Base-by-base conservation (phyloP, 2,329 filamentous ascomycete genomes). In the Penicillium oxalicum region DNA sequence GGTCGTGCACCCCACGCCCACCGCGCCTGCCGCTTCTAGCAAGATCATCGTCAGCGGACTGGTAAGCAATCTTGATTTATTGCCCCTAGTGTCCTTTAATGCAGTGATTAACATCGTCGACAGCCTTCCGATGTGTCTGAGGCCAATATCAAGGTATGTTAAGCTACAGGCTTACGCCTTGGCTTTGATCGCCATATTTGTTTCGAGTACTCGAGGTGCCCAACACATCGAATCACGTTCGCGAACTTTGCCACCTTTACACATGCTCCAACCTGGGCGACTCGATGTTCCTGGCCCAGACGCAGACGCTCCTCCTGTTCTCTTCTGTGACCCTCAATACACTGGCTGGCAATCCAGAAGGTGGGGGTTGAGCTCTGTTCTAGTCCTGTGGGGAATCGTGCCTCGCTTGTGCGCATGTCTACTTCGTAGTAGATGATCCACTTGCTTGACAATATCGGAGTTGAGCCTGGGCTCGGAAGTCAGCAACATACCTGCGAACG, bases 101-200 rank as follows among this genome's bases (percentile, higher is more conserved):
- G 42, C 50, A 46, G 28, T 47, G 39, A 54, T 79, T 86, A 76
- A 87, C 72, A 44, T 26, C 7, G 13, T 32, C 29, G 13, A 11
- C 61, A 97, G 89, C 93, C 93, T 71, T 84, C 86, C 78, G 93
- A 98, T 83, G 90, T 98, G 74, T 88, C 84, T 76, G 91, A 97
- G 81, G 78, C 77, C 77, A 88, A 94, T 84, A 94, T 98, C 78
- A 97, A 98, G 93, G 93, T 98, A 98, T 94, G 93, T 98, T 90
- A 87, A 90, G 84, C 79, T 82, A 86, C 78, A 85, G 84, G 84
- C 81, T 75, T 67, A 75, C 70, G 73, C 82, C 77, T 80, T 79
- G 82, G 83, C 82, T 79, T 84, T 83, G 79, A 79, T 86, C 82
- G 83, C 80, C 81, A 76, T 74, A 68, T 75, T 70, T 64, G 57